Conservation (phyloP, 1,139 yeast genomes). For the Taphrina flavorubra region DNA sequence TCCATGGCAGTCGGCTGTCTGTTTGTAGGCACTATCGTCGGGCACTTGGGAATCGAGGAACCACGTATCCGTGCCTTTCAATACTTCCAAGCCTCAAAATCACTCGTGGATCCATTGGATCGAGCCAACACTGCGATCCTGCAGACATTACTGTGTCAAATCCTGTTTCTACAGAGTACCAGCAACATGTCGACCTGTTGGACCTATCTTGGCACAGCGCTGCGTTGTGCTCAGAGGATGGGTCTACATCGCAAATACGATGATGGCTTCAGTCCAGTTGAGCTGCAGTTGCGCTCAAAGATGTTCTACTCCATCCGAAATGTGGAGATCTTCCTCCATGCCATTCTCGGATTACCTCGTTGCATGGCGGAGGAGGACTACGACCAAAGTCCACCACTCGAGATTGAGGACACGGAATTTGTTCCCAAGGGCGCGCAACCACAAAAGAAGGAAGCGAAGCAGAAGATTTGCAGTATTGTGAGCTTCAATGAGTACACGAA, state of each 20-base stretch:
- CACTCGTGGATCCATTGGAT: constrained; percentile 68
- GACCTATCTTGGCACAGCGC: constrained; percentile 88
- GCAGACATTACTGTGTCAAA: constrained; percentile 70
- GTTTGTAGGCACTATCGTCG: constrained; percentile 53
- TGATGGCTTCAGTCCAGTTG: constrained; percentile 76
- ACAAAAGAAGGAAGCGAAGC: constrained; percentile 49
- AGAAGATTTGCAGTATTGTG: constrained; percentile 57
- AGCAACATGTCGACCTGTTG: constrained; percentile 90
- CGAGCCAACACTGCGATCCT: constrained; percentile 67
- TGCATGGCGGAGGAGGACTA: constrained; percentile 72
- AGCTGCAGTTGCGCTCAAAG: constrained; percentile 81
- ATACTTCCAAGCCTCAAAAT: constrained; percentile 81
- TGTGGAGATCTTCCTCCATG: constrained; percentile 88
- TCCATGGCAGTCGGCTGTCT: constrained; percentile 76
- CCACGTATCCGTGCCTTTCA: constrained; percentile 69
- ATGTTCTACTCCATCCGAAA: constrained; percentile 87
- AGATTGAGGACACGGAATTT: constrained; percentile 78
- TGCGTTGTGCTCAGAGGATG: constrained; percentile 82
- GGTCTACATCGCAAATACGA: constrained; percentile 82
- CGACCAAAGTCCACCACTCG: constrained; percentile 86
- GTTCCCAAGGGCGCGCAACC: constrained; percentile 56
- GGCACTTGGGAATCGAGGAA: constrained; percentile 53
- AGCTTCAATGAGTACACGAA: constrained; percentile 87
- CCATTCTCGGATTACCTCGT: constrained; percentile 86
- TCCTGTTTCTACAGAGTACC: constrained; percentile 84